A percentile compares a stretch with the other conserved stretches of the same genome.
phyloP scores from a whole-genome alignment of 2,329 filamentous ascomycete genomes.

The Aspergillus brunneoviolaceus region DNA sequence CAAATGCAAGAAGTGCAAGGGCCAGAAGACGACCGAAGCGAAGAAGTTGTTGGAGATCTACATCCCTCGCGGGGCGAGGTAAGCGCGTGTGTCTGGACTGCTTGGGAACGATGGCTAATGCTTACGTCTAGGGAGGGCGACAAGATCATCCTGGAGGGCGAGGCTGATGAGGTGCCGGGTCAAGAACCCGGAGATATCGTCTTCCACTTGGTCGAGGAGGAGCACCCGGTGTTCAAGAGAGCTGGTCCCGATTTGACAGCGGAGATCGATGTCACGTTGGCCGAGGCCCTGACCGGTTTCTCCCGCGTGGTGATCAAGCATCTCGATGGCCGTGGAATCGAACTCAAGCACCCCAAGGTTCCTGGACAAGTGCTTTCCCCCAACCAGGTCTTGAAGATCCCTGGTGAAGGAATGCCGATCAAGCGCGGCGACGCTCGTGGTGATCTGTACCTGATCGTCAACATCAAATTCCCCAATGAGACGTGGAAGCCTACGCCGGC shows the following conservation, averaged over 20 bases:
- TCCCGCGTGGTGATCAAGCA: conserved; percentile 87
- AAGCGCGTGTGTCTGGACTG: conserved; percentile 16
- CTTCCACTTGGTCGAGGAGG: conserved; percentile 79
- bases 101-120: background rate
- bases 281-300: conserved; percentile 85
- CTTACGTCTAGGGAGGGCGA: conserved; percentile 64
- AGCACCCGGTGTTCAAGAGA: conserved; percentile 78
- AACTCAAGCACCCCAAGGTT: conserved; percentile 71
- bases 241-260: conserved; percentile 82
- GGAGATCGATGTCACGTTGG: conserved; percentile 75
- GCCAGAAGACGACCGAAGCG: conserved; percentile 78
- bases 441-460: conserved; percentile 81
- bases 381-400: conserved; percentile 79
- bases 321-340: conserved; percentile 87
- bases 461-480: conserved; percentile 84
- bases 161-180: conserved; percentile 89
- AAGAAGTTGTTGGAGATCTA: conserved; percentile 96
- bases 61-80: conserved; percentile 80
- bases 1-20: conserved; percentile 98
- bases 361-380: conserved; percentile 80
- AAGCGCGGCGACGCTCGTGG: conserved; percentile 83
- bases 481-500: conserved; percentile 76
- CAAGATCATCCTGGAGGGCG: conserved; percentile 83
- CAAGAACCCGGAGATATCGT: conserved; percentile 90
- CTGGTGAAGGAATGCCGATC: conserved; percentile 89